Evolutionary conservation across 2,329 filamentous ascomycete genomes (phyloP).

Genomic region (Emergomyces orientalis): DNA sequence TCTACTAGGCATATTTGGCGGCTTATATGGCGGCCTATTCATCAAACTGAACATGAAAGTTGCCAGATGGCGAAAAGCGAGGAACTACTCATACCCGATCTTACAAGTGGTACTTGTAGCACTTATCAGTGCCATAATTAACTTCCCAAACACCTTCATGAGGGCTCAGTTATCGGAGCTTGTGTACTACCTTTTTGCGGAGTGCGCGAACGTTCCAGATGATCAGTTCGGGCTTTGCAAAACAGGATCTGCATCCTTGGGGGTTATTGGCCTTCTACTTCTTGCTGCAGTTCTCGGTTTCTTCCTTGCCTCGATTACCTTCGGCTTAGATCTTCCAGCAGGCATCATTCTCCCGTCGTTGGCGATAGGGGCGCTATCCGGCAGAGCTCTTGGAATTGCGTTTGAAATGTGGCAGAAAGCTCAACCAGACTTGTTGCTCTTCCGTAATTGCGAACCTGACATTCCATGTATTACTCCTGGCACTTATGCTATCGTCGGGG

Average conservation of each 20-base stretch:
- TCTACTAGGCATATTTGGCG: slow-evolving; percentile 76
- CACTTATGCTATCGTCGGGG: slow-evolving; percentile 92
- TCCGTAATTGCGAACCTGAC: slow-evolving; percentile 74
- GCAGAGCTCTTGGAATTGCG: slow-evolving; percentile 78
- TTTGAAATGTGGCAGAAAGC: slow-evolving; percentile 80
- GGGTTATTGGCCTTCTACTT: slow-evolving; percentile 72
- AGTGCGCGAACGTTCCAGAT: slow-evolving; percentile 72
- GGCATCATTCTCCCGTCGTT: slow-evolving; percentile 94
- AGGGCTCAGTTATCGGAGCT: slow-evolving; percentile 84
- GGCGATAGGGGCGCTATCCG: slow-evolving; percentile 85
- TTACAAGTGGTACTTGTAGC: slow-evolving; percentile 72
- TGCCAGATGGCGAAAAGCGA: slow-evolving; percentile 66
- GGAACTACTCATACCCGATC: slow-evolving; percentile 62
- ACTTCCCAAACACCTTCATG: slow-evolving; percentile 96
- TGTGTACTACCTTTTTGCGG: slow-evolving; percentile 82
- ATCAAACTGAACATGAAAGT: slow-evolving; percentile 90
- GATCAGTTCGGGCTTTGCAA: slow-evolving; percentile 89
- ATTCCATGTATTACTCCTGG: slow-evolving; percentile 83
- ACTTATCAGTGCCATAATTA: slow-evolving; percentile 74
- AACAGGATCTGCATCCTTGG: slow-evolving; percentile 69
- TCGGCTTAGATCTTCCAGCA: slow-evolving; percentile 87
- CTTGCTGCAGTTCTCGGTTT: slow-evolving; percentile 77
- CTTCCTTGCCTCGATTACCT: slow-evolving; percentile 75
- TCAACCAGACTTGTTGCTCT: slow-evolving; percentile 67
- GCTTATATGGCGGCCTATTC: slow-evolving; percentile 89